phyloP scores from a whole-genome alignment of 2,329 filamentous ascomycete species.

The Fusarium kyushuense region DNA sequence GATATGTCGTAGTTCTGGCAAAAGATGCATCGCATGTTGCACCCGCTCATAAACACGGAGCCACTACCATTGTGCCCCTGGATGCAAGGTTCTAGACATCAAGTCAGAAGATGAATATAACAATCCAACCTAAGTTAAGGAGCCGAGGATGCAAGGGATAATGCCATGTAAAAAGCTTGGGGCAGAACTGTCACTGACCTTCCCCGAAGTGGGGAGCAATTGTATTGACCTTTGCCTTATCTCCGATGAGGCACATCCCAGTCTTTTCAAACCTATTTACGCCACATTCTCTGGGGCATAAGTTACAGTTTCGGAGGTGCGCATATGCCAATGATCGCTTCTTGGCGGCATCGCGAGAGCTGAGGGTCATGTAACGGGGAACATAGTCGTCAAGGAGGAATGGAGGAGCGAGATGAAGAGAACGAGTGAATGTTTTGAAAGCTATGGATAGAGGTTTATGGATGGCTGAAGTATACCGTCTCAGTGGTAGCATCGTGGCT shows the following conservation, averaged over 20 bases:
- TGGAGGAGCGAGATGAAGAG: constrained; percentile 68
- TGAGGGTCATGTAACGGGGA: constrained; percentile 77
- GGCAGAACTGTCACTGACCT: constrained; percentile 56
- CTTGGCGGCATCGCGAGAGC: constrained; percentile 74
- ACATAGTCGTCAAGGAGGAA: constrained; percentile 82
- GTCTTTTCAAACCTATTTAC: constrained; percentile 85
- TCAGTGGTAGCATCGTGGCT: constrained; percentile 35
- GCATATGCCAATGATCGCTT: constrained; percentile 81
- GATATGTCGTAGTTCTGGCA: constrained; percentile 89
- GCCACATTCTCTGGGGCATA: constrained; percentile 81
- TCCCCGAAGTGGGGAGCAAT: constrained; percentile 90
- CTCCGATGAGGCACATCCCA: constrained; percentile 81
- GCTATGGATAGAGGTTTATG: constrained; percentile 3
- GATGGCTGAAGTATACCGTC: constrained; percentile 1
- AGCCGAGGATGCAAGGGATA: constrained; percentile 26
- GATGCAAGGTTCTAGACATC: constrained; percentile 76
- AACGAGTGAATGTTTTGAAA: constrained; percentile 23
- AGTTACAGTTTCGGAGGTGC: constrained; percentile 82
- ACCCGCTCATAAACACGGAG: constrained; percentile 83
- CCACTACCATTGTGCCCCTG: constrained; percentile 85
- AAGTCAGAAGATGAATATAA: constrained; percentile 11
- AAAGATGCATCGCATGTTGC: constrained; percentile 79
- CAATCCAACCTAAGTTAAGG: not conserved
- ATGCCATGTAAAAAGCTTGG: constrained; percentile 8
- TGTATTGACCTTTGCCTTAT: constrained; percentile 82